phyloP scores from a whole-genome alignment of 2,329 filamentous ascomycete species.

The Curvularia verruculosa region DNA sequence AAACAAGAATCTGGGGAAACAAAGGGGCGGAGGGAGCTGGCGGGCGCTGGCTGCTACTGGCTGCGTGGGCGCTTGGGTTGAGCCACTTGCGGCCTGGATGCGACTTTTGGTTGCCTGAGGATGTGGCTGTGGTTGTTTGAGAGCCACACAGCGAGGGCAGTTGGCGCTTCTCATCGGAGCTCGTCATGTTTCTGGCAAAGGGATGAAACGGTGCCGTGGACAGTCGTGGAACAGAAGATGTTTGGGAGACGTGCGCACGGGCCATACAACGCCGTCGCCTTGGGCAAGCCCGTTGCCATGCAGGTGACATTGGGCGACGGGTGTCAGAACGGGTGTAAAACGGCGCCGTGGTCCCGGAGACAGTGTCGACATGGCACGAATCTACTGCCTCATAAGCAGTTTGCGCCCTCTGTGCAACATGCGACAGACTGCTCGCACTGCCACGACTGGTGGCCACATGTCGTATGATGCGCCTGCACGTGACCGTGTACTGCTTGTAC shows the following conservation, averaged over 20 bases:
- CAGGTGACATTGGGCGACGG: constrained; percentile 10
- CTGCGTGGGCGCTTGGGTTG: constrained; percentile 27
- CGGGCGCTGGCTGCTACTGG: constrained; percentile 43
- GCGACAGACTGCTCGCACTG: constrained; percentile 1
- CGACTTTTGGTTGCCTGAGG: constrained; percentile 28
- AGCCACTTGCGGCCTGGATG: constrained; percentile 34
- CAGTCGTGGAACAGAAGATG: constrained; percentile 32
- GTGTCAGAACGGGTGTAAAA: constrained; percentile 13
- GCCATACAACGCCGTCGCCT: neutral
- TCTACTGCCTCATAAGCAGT: constrained; percentile 10
- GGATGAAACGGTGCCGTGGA: constrained; percentile 43
- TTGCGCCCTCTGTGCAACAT: constrained; percentile 4
- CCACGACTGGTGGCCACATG: neutral
- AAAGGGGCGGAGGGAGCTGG: constrained; percentile 14
- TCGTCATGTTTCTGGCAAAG: constrained; percentile 37
- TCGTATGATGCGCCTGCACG: neutral
- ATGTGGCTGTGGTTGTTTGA: constrained; percentile 36
- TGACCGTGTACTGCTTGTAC: neutral
- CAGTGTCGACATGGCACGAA: neutral
- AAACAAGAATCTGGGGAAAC: constrained; percentile 22
- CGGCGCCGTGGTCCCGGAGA: constrained; percentile 16
- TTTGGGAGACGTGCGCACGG: constrained; percentile 20
- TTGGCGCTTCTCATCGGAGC: constrained; percentile 18
- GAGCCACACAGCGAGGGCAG: constrained; percentile 22
- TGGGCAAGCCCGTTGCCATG: constrained; percentile 4